Evolutionary conservation across 306 rosid genomes (phyloP).

Genomic region (Vigna hirtella): DNA sequence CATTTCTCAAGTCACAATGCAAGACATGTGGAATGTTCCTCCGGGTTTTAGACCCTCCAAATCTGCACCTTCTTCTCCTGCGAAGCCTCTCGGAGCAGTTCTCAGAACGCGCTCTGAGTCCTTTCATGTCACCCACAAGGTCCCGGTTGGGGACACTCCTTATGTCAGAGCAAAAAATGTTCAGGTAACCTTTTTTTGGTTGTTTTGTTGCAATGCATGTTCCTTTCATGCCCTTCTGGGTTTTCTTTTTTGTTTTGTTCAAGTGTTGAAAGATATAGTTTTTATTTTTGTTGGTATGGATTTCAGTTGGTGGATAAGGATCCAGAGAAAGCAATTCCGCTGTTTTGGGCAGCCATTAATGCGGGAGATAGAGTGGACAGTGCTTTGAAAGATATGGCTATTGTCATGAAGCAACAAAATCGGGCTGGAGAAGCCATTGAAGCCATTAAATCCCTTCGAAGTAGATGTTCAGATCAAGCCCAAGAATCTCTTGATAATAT

Average conservation of each 20-base stretch:
- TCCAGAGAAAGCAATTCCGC: conserved; percentile 92
- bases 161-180: conserved; percentile 97
- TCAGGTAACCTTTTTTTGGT: conserved; percentile 52
- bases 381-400: conserved; percentile 98
- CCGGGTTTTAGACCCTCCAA: conserved; percentile 95
- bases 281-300: background rate
- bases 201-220: background rate
- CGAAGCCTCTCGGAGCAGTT: conserved; percentile 80
- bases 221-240: background rate
- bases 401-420: conserved; percentile 97
- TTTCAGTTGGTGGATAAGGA: conserved; percentile 91
- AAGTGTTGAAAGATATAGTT: conserved; percentile 13
- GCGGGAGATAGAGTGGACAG: conserved; percentile 98
- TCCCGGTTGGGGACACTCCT: conserved; percentile 88
- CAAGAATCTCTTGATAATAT: conserved; percentile 98
- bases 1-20: background rate
- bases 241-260: background rate
- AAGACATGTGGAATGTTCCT: conserved; percentile 91
- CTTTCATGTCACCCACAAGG: conserved; percentile 83
- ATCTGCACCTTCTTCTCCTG: conserved; percentile 97
- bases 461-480: conserved; percentile 91
- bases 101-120: conserved; percentile 80
- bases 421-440: conserved; percentile 97
- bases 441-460: conserved; percentile 87
- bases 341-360: conserved; percentile 97